Conservation (phyloP, 176 grass and related monocot genomes). For the Lolium multiflorum region DNA sequence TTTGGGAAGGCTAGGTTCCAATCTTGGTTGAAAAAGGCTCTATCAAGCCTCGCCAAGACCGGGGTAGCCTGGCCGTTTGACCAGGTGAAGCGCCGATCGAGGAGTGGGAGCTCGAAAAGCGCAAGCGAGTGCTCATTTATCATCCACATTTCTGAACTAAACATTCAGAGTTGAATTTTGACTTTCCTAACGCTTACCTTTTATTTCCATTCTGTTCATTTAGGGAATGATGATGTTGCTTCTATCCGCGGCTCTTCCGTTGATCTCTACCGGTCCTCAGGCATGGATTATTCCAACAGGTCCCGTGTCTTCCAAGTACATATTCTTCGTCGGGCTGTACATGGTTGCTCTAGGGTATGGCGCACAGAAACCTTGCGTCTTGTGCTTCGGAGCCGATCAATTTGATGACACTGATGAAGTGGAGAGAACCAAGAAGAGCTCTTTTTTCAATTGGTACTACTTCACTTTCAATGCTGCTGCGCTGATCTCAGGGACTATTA, state of each 20-base stretch:
- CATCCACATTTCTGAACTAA: neutral
- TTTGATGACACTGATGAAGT: constrained; percentile 77
- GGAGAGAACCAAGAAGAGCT: constrained; percentile 64
- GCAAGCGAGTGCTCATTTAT: neutral
- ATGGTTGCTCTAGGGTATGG: constrained; percentile 75
- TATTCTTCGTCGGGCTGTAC: constrained; percentile 73
- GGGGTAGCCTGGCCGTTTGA: no score
- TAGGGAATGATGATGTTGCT: constrained; percentile 74
- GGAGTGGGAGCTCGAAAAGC: no score
- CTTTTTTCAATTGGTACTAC: constrained; percentile 80
- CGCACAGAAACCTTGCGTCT: constrained; percentile 65
- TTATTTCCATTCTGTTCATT: constrained; percentile 21
- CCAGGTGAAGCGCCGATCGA: no score
- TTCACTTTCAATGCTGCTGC: constrained; percentile 66
- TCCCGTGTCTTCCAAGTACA: constrained; percentile 46
- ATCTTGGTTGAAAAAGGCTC: no score
- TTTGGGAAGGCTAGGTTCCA: no score
- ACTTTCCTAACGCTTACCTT: neutral
- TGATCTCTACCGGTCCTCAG: constrained; percentile 36
- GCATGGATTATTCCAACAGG: constrained; percentile 46
- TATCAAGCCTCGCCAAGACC: no score
- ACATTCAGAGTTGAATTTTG: no score
- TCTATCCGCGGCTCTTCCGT: constrained; percentile 61
- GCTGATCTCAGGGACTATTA: constrained; percentile 62
- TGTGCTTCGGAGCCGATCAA: constrained; percentile 80